Conservation (phyloP, 108 stramenopile genomes). For the Skeletonema costatum region DNA sequence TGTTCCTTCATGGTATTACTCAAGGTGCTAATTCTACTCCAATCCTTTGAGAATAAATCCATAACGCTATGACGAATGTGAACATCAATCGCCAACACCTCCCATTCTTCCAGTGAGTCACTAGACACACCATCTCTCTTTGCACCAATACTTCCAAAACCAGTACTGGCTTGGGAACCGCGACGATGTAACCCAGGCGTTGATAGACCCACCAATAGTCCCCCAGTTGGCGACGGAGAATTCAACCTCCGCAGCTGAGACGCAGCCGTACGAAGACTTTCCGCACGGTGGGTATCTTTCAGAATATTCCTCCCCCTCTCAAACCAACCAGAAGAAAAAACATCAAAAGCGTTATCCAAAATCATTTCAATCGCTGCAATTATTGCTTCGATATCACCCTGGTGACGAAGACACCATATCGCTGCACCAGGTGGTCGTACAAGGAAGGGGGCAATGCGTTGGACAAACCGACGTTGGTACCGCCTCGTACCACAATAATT, state of each 20-base stretch:
- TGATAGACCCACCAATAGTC: conserved; percentile 29
- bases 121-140: conserved; percentile 33
- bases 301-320: conserved; percentile 73
- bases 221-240: conserved; percentile 34
- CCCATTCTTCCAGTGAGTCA: conserved; percentile 83
- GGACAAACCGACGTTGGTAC: conserved; percentile 87
- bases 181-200: conserved; percentile 18
- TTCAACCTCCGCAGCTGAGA: conserved; percentile 61
- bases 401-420: conserved; percentile 87
- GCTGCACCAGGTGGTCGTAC: conserved; percentile 77
- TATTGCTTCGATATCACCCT: conserved; percentile 89
- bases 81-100: conserved; percentile 71
- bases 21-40: conserved; percentile 60
- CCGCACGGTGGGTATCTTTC: conserved; percentile 71
- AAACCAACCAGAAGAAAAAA: conserved; percentile 84
- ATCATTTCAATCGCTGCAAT: conserved; percentile 83
- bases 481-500: conserved; percentile 77
- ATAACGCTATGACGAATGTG: conserved; percentile 71
- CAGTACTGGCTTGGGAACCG: not conserved
- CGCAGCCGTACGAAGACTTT: conserved; percentile 68
- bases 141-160: not conserved
- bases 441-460: conserved; percentile 80
- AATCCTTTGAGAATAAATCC: conserved; percentile 71
- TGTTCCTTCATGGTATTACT: conserved; percentile 33
- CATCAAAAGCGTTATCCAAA: conserved; percentile 68